A percentile compares a stretch with the other conserved stretches of the same genome.
Evolutionary conservation across 2,329 filamentous ascomycete species (phyloP).

Genomic region (Pseudogymnoascus sp.): DNA sequence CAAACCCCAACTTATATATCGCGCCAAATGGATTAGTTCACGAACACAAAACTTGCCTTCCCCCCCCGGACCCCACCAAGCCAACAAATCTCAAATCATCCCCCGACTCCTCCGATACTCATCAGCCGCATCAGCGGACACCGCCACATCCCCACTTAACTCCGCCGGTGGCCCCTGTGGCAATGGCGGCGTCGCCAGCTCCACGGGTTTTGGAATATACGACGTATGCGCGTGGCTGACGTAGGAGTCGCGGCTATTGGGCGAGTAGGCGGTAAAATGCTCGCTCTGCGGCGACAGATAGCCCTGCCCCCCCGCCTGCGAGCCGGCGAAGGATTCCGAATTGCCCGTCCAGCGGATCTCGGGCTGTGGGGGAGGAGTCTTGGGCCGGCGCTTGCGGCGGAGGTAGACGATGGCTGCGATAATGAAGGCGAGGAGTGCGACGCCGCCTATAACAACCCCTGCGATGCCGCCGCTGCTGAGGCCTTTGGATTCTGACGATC

Average conservation of each 20-base stretch:
- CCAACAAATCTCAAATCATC: neutral
- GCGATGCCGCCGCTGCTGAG: constrained; percentile 17
- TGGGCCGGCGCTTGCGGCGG: neutral
- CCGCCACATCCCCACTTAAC: neutral
- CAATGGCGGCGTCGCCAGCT: neutral
- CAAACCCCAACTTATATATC: neutral
- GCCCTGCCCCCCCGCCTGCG: neutral
- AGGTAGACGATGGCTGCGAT: constrained; percentile 7
- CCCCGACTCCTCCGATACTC: neutral
- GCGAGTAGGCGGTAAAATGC: neutral
- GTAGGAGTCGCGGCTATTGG: neutral
- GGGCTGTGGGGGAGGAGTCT: neutral
- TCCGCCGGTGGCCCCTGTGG: neutral
- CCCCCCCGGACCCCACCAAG: neutral
- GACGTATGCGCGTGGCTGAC: constrained; percentile 1
- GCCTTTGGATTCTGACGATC: constrained; percentile 10
- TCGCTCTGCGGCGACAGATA: neutral
- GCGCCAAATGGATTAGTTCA: neutral
- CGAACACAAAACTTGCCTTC: neutral
- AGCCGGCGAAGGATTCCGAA: neutral
- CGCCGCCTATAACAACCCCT: constrained; percentile 22
- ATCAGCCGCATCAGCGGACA: neutral
- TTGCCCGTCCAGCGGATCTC: neutral
- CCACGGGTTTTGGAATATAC: neutral
- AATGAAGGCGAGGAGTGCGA: constrained; percentile 18